Evolutionary conservation across 2,329 filamentous ascomycete genomes (phyloP), one percentile per base, ranked within the genome.

Genomic region (Alternaria conjuncta): DNA sequence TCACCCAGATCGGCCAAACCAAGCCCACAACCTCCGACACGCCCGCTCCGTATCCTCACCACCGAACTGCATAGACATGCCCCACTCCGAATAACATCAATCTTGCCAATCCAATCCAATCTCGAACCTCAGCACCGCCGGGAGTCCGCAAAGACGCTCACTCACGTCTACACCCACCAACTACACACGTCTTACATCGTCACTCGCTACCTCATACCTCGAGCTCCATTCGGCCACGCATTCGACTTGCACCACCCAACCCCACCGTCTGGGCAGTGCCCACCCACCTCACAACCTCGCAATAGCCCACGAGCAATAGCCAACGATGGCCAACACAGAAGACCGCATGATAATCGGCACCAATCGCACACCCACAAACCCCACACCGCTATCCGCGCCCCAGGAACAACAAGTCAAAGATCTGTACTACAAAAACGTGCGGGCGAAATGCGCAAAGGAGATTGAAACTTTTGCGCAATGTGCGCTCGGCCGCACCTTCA

Each of bases 401-500:
- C 78, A 79, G 62, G 78, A 79, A 81, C 55, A 91, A 87, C n/a
- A 90, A 92, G 74, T 92, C 89, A 75, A 91, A 90, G 54, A 91
- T 1, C 85, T 90, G 18, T 96, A 93, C 83, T 92, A 96, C 82
- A 88, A 90, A 75, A 92, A 92, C 68, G 92, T 95, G 8, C 92
- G 92, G 0, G 86, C 93, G 1, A 89, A 94, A 64, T 89, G 95
- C 55, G 89, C 95, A 73, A 90, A 93, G 56, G 83, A 85, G 75
- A 84, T 86, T 44, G 78, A 82, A 79, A 81, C 92, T 65, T 99
- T 99, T 79, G 96, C 96, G 61, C 89, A 91, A 70, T 99, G 96
- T 85, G 94, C 94, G 57, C 86, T 90, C 54, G 90, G 91, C 77
- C 92, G 93, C 69, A 98, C 94, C 6, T 88, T 98, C 73, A 94